Conservation (phyloP, 768 basidiomycete genomes). For the Clathrus columnatus region DNA sequence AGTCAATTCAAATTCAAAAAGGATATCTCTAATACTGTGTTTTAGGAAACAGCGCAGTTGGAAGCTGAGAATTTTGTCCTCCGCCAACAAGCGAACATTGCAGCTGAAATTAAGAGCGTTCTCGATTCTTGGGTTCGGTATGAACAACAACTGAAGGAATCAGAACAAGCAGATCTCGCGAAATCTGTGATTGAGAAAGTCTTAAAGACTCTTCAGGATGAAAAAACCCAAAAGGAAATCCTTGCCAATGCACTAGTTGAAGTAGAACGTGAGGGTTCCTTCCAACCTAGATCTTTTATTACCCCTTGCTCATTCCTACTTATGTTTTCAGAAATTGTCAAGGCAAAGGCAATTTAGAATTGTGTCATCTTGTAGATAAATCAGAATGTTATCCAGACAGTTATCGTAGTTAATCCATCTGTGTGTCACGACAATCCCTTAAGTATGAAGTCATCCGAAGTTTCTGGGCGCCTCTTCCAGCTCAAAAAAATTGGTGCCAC, state of each 20-base stretch:
- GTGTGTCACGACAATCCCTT: no score
- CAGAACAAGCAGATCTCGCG: conserved; percentile 88
- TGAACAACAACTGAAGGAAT: conserved; percentile 95
- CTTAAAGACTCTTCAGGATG: conserved; percentile 70
- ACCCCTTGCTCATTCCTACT: background rate
- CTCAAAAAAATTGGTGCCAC: no score
- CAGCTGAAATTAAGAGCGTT: conserved; percentile 85
- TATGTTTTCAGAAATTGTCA: conserved; percentile 63
- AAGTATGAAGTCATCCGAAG: no score
- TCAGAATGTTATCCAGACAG: no score
- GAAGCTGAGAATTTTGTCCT: conserved; percentile 88
- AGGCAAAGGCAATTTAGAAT: conserved; percentile 85
- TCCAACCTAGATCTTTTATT: no score
- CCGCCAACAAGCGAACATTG: conserved; percentile 78
- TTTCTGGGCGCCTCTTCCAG: no score
- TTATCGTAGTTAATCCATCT: no score
- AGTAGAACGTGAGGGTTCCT: conserved; percentile 72
- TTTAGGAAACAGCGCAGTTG: conserved; percentile 81
- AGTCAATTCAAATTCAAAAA: background rate
- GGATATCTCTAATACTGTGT: background rate
- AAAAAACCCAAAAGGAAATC: conserved; percentile 84
- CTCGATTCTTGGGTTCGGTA: conserved; percentile 98
- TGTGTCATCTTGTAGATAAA: no score
- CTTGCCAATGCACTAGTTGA: conserved; percentile 71
- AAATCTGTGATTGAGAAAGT: conserved; percentile 86